A percentile compares a stretch with the other conserved stretches of the same genome.
Conservation (phyloP, 768 basidiomycete genomes). For the Clathrus columnatus region DNA sequence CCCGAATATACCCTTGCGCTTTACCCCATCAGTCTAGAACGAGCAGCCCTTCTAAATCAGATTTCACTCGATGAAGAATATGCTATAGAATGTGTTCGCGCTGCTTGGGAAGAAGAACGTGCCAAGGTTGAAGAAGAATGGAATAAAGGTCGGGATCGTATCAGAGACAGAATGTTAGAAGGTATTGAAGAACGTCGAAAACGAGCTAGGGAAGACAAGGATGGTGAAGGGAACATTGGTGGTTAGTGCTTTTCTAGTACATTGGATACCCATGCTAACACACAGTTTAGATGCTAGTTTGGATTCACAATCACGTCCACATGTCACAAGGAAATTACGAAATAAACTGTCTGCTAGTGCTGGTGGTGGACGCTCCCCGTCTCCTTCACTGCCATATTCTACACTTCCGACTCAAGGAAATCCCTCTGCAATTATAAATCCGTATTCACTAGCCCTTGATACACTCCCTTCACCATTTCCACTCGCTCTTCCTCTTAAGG, state of each 20-base stretch:
- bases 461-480: constrained; percentile 84
- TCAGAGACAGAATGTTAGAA: constrained; percentile 70
- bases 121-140: constrained; percentile 78
- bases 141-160: constrained; percentile 62
- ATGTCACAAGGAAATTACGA: constrained; percentile 76
- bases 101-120: constrained; percentile 70
- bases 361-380: constrained; percentile 54
- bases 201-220: constrained; percentile 79
- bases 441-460: constrained; percentile 78
- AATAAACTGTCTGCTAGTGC: constrained; percentile 46
- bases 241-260: constrained; percentile 32
- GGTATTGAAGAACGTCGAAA: constrained; percentile 77
- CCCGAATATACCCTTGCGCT: constrained; percentile 62
- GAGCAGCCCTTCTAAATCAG: constrained; percentile 64
- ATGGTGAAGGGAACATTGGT: constrained; percentile 73
- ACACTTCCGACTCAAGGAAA: constrained; percentile 57
- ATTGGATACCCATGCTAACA: background rate
- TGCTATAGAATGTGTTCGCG: constrained; percentile 55
- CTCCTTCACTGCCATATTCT: constrained; percentile 44
- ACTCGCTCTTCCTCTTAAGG: constrained; percentile 40
- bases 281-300: constrained; percentile 52
- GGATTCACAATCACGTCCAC: constrained; percentile 68
- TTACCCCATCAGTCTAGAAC: constrained; percentile 66
- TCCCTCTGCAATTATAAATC: constrained; percentile 52
- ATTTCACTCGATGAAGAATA: constrained; percentile 60